Base-by-base conservation (phyloP, 495 filamentous ascomycete genomes). In the Trypethelium eluteriae region DNA sequence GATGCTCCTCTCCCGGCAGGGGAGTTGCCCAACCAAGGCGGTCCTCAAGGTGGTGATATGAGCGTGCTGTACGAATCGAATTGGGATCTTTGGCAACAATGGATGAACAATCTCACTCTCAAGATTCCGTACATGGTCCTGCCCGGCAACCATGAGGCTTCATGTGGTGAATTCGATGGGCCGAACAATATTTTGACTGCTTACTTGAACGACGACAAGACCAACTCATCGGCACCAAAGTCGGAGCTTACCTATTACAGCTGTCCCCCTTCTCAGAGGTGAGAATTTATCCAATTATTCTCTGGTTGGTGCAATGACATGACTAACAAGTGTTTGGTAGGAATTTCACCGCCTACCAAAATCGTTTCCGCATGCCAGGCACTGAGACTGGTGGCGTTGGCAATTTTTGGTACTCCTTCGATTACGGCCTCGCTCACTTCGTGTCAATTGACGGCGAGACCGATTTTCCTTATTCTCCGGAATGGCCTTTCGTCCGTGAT, bases 51-150 rank as follows among this genome's bases (percentile, higher is more conserved):
- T 47, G 80, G 80, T 66, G 81, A 84, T 63, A 81, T 83, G 77
- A 81, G 74, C 53, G 75, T 77, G 7, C 69, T 82, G 38, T 82
- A 81, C 69, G 79, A 81, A 67, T 77, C 74, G 32, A 81, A 81
- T 70, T 81, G 79, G 79, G 79, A 81, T 73, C 75, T 81, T 18
- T 81, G 79, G 79, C 79, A 80, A 70, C 78, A 80, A 64, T 68
- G 74, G 79, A 68, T 81, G 50, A 73, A 72, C 64, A 71, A 71
- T 16, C 41, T 68, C 10, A 68, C 39, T 39, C 57, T 63, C n/a
- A 69, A 71, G n/a, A 53, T 72, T 2, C 75, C 75, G 11, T 75
- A 77, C 64, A 76, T 76, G 75, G 72, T 75, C 5, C 53, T 72
- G 9, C 74, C 74, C n/a, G 75, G 75, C 4, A 77, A 77, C 49